Conservation (phyloP, 1,139 yeast genomes). For the Debaryomyces singareniensis region DNA sequence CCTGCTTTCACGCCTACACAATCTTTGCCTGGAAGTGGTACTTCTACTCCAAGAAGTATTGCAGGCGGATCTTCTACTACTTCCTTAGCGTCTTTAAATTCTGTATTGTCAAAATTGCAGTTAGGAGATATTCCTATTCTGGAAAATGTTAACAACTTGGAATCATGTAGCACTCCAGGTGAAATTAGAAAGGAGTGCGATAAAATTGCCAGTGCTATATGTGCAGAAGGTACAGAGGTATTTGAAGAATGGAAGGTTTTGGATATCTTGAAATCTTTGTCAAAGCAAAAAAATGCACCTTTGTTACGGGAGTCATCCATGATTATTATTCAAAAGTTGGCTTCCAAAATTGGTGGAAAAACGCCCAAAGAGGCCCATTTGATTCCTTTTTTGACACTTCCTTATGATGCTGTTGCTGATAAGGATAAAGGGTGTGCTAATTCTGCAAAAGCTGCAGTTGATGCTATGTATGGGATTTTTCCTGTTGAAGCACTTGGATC, state of each 20-base stretch:
- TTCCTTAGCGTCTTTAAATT: constrained; percentile 63
- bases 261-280: constrained; percentile 57
- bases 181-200: constrained; percentile 63
- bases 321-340: constrained; percentile 61
- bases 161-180: constrained; percentile 50
- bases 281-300: constrained; percentile 69
- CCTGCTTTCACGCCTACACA: constrained; percentile 22
- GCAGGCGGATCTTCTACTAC: constrained; percentile 48
- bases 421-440: constrained; percentile 83
- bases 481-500: constrained; percentile 80
- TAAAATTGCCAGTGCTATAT: constrained; percentile 44
- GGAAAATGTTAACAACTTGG: constrained; percentile 49
- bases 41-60: constrained; percentile 32
- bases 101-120: constrained; percentile 60
- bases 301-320: constrained; percentile 72
- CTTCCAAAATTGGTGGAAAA: constrained; percentile 58
- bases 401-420: constrained; percentile 67
- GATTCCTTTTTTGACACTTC: constrained; percentile 48
- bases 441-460: constrained; percentile 69
- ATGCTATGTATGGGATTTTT: constrained; percentile 59
- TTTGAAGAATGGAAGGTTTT: constrained; percentile 61
- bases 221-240: constrained; percentile 38
- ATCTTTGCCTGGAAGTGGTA: constrained; percentile 37
- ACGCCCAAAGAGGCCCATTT: constrained; percentile 74
- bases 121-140: constrained; percentile 61